Conservation (phyloP, 148 eudicot species). For the Vaccinium corymbosum region DNA sequence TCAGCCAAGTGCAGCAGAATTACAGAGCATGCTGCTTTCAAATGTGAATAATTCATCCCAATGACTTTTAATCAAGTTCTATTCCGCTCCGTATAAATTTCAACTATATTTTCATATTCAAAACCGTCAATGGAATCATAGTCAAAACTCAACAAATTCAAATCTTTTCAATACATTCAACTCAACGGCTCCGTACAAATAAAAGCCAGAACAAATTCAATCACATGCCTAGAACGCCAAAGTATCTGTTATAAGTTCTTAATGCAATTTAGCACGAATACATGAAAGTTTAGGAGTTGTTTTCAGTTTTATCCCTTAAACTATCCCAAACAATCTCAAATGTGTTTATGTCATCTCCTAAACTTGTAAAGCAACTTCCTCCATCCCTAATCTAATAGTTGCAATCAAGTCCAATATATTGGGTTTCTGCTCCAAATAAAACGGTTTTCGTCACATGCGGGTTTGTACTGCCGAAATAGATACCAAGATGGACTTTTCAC, state of each 20-base stretch:
- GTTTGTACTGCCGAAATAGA: too few relatives aligned
- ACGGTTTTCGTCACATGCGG: too few relatives aligned
- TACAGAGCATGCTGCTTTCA: background rate
- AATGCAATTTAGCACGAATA: background rate
- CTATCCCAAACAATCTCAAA: too few relatives aligned
- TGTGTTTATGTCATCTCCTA: too few relatives aligned
- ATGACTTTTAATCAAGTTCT: background rate
- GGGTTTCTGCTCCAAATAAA: too few relatives aligned
- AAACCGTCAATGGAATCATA: background rate
- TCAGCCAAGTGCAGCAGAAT: background rate
- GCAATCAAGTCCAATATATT: too few relatives aligned
- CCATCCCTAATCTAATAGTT: too few relatives aligned
- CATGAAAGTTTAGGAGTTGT: background rate
- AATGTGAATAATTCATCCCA: background rate
- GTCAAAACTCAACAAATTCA: background rate
- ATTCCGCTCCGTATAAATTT: background rate
- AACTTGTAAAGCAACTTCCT: too few relatives aligned
- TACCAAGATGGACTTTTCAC: too few relatives aligned
- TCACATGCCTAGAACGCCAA: background rate
- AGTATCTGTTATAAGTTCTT: too few relatives aligned
- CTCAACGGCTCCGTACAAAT: background rate
- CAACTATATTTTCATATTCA: background rate
- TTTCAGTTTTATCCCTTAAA: too few relatives aligned
- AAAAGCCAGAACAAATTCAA: background rate
- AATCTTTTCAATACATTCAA: background rate